phyloP scores from a whole-genome alignment of 2,329 filamentous ascomycete species.

The Epichloe coenophiala region DNA sequence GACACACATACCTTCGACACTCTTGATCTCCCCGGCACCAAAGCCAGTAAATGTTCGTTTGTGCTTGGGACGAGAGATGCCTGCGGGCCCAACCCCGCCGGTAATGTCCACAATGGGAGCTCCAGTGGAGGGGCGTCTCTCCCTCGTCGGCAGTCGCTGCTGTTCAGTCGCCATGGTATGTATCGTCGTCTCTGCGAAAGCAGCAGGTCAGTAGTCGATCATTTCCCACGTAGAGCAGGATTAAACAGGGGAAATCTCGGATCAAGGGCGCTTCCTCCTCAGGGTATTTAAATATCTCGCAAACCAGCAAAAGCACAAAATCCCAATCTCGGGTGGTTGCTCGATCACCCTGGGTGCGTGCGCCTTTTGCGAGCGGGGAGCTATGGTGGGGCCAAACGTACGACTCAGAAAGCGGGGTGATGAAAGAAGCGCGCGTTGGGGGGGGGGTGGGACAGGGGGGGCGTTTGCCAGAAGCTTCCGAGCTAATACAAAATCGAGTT shows the following conservation, averaged over 20 bases:
- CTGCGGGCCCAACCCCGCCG: slow-evolving; percentile 74
- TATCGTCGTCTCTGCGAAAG: background rate
- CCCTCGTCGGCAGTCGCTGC: slow-evolving; percentile 38
- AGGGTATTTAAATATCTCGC: background rate
- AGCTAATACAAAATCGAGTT: background rate
- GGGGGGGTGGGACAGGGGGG: background rate
- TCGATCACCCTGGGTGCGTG: too few species aligned
- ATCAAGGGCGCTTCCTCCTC: background rate
- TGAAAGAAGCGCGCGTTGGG: background rate
- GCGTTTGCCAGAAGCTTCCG: background rate
- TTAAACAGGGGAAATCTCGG: background rate
- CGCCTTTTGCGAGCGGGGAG: background rate
- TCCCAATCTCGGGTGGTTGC: too few species aligned
- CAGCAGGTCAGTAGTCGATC: background rate
- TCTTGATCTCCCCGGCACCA: slow-evolving; percentile 82
- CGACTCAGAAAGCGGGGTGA: background rate
- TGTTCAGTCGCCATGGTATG: slow-evolving; percentile 22
- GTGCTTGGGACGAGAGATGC: slow-evolving; percentile 82
- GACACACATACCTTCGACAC: slow-evolving; percentile 58
- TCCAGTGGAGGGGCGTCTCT: slow-evolving; percentile 69
- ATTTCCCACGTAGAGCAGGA: too few species aligned
- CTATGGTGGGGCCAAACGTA: slow-evolving; percentile 4
- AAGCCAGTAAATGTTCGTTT: slow-evolving; percentile 95
- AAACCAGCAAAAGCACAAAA: background rate
- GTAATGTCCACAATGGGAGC: slow-evolving; percentile 78